These are phyloP conservation scores for Exophiala spinifera DNA, from an alignment of 2,329 filamentous ascomycete species.

Conservation along the genomic window DNA sequence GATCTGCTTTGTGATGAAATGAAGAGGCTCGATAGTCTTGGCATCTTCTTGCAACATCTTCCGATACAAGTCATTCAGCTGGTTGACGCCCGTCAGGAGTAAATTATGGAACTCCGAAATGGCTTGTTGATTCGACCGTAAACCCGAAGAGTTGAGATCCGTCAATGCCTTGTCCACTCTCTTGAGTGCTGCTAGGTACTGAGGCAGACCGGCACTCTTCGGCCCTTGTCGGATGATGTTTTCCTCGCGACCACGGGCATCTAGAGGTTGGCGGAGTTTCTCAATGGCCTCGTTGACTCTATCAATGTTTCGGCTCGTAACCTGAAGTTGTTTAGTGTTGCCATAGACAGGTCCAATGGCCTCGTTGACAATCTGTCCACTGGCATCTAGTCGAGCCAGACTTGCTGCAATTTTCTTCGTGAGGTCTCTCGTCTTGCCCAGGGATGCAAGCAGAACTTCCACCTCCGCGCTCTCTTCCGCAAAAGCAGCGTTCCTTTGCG, in stretches of 20 bases:
- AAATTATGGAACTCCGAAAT: slow-evolving; percentile 75
- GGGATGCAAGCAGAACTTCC: slow-evolving; percentile 63
- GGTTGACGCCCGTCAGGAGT: slow-evolving; percentile 72
- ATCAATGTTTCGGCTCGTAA: slow-evolving; percentile 87
- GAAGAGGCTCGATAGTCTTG: slow-evolving; percentile 77
- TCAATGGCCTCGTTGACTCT: slow-evolving; percentile 82
- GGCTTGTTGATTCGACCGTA: slow-evolving; percentile 87
- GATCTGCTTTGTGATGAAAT: slow-evolving; percentile 82
- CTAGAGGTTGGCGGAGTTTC: slow-evolving; percentile 80
- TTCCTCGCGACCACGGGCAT: slow-evolving; percentile 89
- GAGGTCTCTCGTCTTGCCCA: slow-evolving; percentile 88
- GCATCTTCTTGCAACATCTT: slow-evolving; percentile 75
- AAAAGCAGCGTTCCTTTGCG: slow-evolving; percentile 55
- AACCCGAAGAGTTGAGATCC: slow-evolving; percentile 84
- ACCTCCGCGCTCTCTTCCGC: slow-evolving; percentile 67
- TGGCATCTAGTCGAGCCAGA: slow-evolving; percentile 76
- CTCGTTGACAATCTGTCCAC: slow-evolving; percentile 85
- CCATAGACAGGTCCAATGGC: slow-evolving; percentile 89
- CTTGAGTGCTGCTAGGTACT: slow-evolving; percentile 86
- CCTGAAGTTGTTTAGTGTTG: slow-evolving; percentile 85
- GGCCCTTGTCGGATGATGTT: slow-evolving; percentile 86
- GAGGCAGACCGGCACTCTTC: slow-evolving; percentile 73
- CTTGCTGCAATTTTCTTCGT: slow-evolving; percentile 95
- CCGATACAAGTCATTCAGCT: slow-evolving; percentile 81
- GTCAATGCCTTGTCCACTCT: slow-evolving; percentile 78